Conservation (phyloP, 208 protist genomes). For the Strigomonas galati region DNA sequence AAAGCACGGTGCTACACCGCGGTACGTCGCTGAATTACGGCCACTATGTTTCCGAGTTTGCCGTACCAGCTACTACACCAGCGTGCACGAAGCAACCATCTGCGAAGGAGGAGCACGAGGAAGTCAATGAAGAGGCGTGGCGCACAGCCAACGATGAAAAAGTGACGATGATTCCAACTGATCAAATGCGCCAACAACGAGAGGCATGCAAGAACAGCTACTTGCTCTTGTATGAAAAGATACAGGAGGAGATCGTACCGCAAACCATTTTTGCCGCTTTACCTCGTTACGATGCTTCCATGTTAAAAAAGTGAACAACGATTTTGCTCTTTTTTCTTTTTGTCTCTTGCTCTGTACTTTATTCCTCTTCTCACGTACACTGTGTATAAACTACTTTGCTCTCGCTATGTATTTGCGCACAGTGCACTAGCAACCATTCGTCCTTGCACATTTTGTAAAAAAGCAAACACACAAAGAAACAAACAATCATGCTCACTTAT, state of each 20-base stretch:
- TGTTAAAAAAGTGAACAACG: not conserved
- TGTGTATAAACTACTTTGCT: not conserved
- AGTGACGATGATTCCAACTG: slow-evolving; percentile 23
- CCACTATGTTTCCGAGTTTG: slow-evolving; percentile 72
- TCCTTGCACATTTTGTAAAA: not conserved
- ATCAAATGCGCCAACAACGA: slow-evolving; percentile 5
- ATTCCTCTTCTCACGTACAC: not conserved
- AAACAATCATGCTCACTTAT: not conserved
- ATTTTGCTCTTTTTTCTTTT: too few relatives aligned
- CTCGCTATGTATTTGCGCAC: not conserved
- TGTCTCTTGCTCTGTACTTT: too few relatives aligned
- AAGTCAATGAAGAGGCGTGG: slow-evolving; percentile 22
- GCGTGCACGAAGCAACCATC: not conserved
- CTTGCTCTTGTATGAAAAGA: slow-evolving; percentile 66
- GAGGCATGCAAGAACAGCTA: slow-evolving; percentile 36
- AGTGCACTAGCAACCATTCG: not conserved
- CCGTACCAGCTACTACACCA: not conserved
- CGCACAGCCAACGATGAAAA: slow-evolving; percentile 46
- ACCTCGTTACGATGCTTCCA: slow-evolving; percentile 15
- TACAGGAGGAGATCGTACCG: slow-evolving; percentile 36
- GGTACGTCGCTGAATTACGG: slow-evolving; percentile 42
- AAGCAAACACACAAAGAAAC: not conserved
- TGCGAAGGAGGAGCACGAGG: not conserved
- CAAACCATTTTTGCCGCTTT: slow-evolving; percentile 41
- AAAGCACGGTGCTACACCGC: slow-evolving; percentile 49